Percentiles rank a stretch among this genome's conserved stretches.
These are phyloP conservation scores for Phytophthora constricta DNA, from an alignment of 352 stramenopile species.

Conservation along the genomic window DNA sequence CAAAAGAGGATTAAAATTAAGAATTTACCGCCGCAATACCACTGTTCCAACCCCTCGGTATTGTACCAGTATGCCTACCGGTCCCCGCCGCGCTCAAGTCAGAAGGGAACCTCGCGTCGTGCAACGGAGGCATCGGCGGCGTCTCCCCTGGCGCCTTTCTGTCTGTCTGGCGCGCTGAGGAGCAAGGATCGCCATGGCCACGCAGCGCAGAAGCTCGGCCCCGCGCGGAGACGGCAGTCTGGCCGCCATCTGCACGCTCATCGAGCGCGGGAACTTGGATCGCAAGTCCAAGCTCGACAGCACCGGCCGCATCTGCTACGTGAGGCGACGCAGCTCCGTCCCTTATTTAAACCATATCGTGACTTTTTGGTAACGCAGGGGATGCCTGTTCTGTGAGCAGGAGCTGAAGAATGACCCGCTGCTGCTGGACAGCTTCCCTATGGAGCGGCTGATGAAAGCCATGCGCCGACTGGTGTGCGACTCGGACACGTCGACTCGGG, in stretches of 20 bases:
- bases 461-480: conserved; percentile 81
- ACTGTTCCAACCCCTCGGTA: no score
- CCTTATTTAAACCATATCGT: no score
- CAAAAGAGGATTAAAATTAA: no score
- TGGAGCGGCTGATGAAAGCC: conserved; percentile 82
- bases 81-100: not conserved
- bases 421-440: conserved; percentile 81
- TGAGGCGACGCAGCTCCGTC: conserved; percentile 28
- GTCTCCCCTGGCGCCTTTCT: not conserved
- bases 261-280: conserved; percentile 83
- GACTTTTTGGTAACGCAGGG: not conserved
- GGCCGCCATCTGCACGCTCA: conserved; percentile 82
- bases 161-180: no score
- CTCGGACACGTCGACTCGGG: conserved; percentile 79
- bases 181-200: conserved; percentile 30
- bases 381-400: conserved; percentile 38
- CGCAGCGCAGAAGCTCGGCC: conserved; percentile 46
- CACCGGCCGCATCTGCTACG: conserved; percentile 81
- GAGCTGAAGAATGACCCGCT: conserved; percentile 89
- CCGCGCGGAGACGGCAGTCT: conserved; percentile 61
- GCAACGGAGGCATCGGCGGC: not conserved
- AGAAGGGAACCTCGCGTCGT: no score
- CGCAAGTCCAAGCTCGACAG: conserved; percentile 91
- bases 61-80: no score
- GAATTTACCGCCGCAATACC: no score